phyloP scores from a whole-genome alignment of 306 rosid genomes.

The Benincasa hispida region DNA sequence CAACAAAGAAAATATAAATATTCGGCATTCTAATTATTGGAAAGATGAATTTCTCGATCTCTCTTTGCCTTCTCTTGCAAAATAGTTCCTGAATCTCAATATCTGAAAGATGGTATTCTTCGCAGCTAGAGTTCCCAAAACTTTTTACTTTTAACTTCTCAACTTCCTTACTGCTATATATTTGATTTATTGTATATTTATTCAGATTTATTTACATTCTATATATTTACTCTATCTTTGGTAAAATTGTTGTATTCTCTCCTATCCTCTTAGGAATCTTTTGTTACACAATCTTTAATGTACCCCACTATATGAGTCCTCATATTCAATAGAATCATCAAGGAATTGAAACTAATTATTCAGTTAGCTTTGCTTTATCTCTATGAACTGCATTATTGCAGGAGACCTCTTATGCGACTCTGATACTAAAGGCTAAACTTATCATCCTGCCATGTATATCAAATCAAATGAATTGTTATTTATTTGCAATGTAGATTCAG shows the following conservation, averaged over 20 bases:
- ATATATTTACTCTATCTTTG: no score
- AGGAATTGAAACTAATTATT: no score
- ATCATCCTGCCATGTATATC: neutral
- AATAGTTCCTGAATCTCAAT: neutral
- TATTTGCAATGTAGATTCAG: neutral
- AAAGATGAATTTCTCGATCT: neutral
- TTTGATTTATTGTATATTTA: no score
- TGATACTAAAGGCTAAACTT: neutral
- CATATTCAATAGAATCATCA: no score
- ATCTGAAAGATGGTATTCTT: neutral
- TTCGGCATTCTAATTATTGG: neutral
- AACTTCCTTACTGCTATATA: no score
- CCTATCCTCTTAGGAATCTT: no score
- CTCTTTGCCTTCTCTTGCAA: neutral
- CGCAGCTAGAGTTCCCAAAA: neutral
- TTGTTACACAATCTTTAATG: no score
- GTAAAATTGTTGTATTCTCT: no score
- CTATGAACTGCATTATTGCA: neutral
- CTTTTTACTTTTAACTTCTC: neutral
- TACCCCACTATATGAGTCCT: no score
- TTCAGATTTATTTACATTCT: no score
- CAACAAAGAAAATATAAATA: neutral
- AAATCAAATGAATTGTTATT: neutral
- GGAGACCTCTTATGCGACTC: neutral
- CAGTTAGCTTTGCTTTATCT: no score